A percentile compares a stretch with the other conserved stretches of the same genome.
Conservation (phyloP, 2,329 filamentous ascomycete species). For the Graphilbum sp. region DNA sequence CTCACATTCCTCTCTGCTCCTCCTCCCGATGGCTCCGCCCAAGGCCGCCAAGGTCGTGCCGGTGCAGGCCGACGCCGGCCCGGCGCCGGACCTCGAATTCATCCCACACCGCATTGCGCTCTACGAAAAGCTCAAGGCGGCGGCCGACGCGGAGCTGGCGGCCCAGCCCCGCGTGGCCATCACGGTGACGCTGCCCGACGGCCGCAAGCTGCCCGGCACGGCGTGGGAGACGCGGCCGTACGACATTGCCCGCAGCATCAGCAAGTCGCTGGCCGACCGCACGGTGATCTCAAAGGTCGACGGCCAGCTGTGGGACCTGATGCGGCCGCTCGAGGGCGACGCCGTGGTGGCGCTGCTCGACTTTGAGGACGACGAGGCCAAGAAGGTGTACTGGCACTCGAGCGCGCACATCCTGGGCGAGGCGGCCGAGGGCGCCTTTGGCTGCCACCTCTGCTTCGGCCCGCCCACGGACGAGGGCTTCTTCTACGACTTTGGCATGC, state of each 20-base stretch:
- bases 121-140: constrained; percentile 77
- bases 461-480: constrained; percentile 85
- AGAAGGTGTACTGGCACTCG: constrained; percentile 96
- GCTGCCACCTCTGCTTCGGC: constrained; percentile 84
- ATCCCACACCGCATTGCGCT: constrained; percentile 70
- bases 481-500: constrained; percentile 91
- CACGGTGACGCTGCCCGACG: constrained; percentile 56
- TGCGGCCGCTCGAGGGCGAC: constrained; percentile 74
- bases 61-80: constrained; percentile 12
- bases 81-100: constrained; percentile 46
- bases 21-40: constrained; percentile 1
- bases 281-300: constrained; percentile 78
- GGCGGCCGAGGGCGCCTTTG: constrained; percentile 77
- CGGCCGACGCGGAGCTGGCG: constrained; percentile 61
- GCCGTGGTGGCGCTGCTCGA: constrained; percentile 73
- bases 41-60: constrained; percentile 10
- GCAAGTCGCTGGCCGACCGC: constrained; percentile 69
- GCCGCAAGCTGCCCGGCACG: constrained; percentile 54
- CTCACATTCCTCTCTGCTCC: background rate
- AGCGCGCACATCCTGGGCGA: constrained; percentile 93
- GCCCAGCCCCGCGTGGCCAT: constrained; percentile 58
- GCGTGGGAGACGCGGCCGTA: constrained; percentile 86
- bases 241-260: constrained; percentile 62
- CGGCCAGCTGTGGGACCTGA: constrained; percentile 79
- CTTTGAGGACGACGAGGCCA: constrained; percentile 59